phyloP scores from a whole-genome alignment of 768 basidiomycete species.

The Lactarius trivialis region DNA sequence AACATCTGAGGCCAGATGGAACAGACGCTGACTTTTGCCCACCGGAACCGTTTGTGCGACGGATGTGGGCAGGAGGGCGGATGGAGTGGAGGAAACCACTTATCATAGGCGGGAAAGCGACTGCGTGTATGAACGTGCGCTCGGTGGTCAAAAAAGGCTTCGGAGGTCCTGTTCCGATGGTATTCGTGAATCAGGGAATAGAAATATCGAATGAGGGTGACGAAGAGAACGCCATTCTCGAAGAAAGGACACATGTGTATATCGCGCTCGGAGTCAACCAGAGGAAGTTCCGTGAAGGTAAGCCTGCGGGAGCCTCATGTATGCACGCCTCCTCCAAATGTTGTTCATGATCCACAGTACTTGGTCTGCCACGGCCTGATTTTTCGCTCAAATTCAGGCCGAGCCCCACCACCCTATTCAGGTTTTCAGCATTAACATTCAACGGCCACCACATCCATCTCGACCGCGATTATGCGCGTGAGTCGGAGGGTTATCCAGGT shows the following conservation, averaged over 20 bases:
- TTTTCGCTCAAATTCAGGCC: constrained; percentile 66
- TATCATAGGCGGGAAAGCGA: constrained; percentile 47
- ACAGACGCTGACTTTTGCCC: constrained; percentile 69
- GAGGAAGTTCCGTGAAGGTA: constrained; percentile 41
- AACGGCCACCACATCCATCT: constrained; percentile 84
- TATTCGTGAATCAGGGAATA: constrained; percentile 67
- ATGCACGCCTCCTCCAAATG: neutral
- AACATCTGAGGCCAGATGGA: constrained; percentile 53
- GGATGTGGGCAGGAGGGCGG: constrained; percentile 80
- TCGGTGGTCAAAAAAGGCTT: constrained; percentile 61
- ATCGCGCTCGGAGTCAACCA: constrained; percentile 32
- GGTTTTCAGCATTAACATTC: constrained; percentile 82
- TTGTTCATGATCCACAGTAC: constrained; percentile 35
- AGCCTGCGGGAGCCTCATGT: neutral
- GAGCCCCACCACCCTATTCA: constrained; percentile 66
- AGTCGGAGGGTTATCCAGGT: constrained; percentile 70
- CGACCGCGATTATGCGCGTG: constrained; percentile 63
- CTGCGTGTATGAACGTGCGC: constrained; percentile 41
- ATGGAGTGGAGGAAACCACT: constrained; percentile 58
- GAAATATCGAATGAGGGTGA: constrained; percentile 42
- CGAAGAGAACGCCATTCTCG: constrained; percentile 42
- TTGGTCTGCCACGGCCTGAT: constrained; percentile 44
- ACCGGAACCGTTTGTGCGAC: constrained; percentile 61
- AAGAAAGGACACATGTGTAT: constrained; percentile 69
- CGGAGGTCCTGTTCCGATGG: constrained; percentile 56